These are phyloP conservation scores for Citrullus colocynthis DNA, from an alignment of 306 rosid species.

Conservation along the genomic window DNA sequence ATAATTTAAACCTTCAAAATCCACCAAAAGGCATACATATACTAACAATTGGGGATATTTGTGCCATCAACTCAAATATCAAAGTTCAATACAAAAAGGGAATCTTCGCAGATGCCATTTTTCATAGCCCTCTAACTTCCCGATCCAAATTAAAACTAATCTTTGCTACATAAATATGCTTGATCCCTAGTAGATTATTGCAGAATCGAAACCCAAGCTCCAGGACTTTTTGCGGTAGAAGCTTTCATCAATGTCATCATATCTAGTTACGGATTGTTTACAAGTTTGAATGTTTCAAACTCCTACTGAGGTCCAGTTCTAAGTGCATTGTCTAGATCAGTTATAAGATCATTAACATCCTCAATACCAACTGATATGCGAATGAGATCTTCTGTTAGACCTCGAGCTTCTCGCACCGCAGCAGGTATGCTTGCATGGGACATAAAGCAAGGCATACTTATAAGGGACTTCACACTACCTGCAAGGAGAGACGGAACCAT, in stretches of 20 bases:
- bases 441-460: slow-evolving; percentile 78
- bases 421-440: slow-evolving; percentile 84
- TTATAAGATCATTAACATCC: slow-evolving; percentile 65
- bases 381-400: slow-evolving; percentile 72
- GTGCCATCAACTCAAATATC: neutral
- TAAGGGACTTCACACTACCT: slow-evolving; percentile 92
- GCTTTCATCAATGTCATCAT: neutral
- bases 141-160: neutral
- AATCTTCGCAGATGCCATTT: neutral
- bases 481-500: slow-evolving; percentile 6
- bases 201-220: neutral
- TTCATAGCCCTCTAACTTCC: neutral
- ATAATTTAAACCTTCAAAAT: neutral
- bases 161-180: neutral
- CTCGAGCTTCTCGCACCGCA: slow-evolving; percentile 64
- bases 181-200: neutral
- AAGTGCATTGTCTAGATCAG: slow-evolving; percentile 54
- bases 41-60: too few relatives aligned
- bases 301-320: slow-evolving; percentile 43
- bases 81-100: neutral
- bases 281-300: neutral
- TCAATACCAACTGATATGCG: slow-evolving; percentile 83
- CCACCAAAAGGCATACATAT: neutral
- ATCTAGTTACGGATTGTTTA: neutral
- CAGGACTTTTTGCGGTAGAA: neutral